Base-by-base conservation (phyloP, 2,329 filamentous ascomycete species). In the Immersiporthe knoxdaviesiana region DNA sequence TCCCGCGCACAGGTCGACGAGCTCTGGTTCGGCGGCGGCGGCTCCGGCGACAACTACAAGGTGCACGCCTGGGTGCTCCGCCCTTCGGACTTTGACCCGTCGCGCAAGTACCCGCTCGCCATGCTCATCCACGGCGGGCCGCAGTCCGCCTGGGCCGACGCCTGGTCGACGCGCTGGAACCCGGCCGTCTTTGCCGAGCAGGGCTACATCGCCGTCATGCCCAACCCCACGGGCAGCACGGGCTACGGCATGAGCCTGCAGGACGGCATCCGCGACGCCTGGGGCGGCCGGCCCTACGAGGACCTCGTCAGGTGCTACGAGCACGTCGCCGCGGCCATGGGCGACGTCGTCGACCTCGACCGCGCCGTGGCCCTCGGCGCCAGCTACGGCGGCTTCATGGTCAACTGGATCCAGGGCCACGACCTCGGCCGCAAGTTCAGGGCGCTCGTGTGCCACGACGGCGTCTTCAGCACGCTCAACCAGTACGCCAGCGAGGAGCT, bases 331-430 rank as follows among this genome's bases (percentile, higher is more conserved):
- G 79, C 87, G 39, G 84, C 91, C 68, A 78, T 94, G 74, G 54
- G n/a, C 21, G 77, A 82, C 1, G 92, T 90, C 73, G 87, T 94
- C 50, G 92, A 96, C 76, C 91, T 87, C 0, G 78, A 83, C 3
- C 85, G 88, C 14, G 88, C 91, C 1, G 92, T 96, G 0, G 92
- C 91, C 1, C 81, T 93, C 0, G 92, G 92, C 6, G 92, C 91
- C 0, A 90, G 87, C 12, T 93, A 92, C 74, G 91, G 91, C 41
- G 91, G 91, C 5, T 92, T 88, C 75, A 92, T 93, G 91, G 89
- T 92, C 72, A 92, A 97, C 78, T 97, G 94, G 94, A 93, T 97
- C 74, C 93, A 97, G 79, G 94, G 94, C 10, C 91, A 96, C 72
- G 85, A 88, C 0, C 85, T 97, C 0, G 94, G 93, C 27, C 89